Conservation (phyloP, 1,139 yeast genomes). For the Yamadazyma pseudoaaseri region DNA sequence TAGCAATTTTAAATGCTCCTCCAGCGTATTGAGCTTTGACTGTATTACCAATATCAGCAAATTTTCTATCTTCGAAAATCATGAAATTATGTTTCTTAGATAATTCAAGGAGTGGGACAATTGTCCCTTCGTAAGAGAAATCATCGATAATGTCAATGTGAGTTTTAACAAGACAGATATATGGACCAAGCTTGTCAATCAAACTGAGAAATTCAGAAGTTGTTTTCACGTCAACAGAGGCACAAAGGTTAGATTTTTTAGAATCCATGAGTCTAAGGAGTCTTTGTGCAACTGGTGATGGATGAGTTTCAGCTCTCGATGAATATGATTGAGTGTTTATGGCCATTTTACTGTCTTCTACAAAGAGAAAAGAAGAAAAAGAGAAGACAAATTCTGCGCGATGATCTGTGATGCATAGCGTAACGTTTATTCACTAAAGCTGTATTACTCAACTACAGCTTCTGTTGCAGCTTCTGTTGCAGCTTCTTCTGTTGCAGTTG, state of each 20-base stretch:
- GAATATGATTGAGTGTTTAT: slow-evolving; percentile 47
- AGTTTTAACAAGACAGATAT: slow-evolving; percentile 87
- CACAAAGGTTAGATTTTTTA: slow-evolving; percentile 88
- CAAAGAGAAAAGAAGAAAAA: slow-evolving; percentile 3
- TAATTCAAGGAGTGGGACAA: slow-evolving; percentile 66
- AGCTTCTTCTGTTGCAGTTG: background rate
- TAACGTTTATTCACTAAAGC: too few relatives aligned
- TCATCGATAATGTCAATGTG: slow-evolving; percentile 93
- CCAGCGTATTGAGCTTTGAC: slow-evolving; percentile 91
- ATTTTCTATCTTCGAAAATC: slow-evolving; percentile 94
- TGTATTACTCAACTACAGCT: background rate
- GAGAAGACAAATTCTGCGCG: slow-evolving; percentile 3
- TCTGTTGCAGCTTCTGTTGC: background rate
- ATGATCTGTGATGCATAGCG: background rate
- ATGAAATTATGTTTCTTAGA: slow-evolving; percentile 78
- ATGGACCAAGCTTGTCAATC: slow-evolving; percentile 83
- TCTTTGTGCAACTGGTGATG: slow-evolving; percentile 77
- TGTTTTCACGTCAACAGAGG: slow-evolving; percentile 87
- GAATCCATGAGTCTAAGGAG: slow-evolving; percentile 72
- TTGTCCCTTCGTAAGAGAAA: slow-evolving; percentile 76
- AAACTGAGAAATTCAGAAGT: slow-evolving; percentile 71
- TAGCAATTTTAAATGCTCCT: slow-evolving; percentile 84
- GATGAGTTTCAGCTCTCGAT: slow-evolving; percentile 67
- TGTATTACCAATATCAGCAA: slow-evolving; percentile 98
- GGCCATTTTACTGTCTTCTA: slow-evolving; percentile 1